phyloP scores from a whole-genome alignment of 768 basidiomycete species.

The Pleurotus eryngii region DNA sequence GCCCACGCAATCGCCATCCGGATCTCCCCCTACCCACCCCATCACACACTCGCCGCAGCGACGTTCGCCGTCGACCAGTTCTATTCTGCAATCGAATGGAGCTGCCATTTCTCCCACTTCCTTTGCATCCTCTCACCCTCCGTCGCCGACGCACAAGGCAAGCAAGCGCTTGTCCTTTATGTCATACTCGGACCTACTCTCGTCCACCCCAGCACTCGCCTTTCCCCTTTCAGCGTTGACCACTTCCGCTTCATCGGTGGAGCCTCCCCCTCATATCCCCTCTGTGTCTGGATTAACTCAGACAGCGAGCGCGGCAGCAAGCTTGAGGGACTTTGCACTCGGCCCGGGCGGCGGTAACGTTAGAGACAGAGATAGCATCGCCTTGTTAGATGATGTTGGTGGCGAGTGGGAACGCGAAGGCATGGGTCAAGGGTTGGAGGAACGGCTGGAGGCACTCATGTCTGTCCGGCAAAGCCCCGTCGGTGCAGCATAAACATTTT shows the following conservation, averaged over 20 bases:
- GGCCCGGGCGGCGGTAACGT: conserved; percentile 14
- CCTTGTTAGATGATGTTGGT: conserved; percentile 59
- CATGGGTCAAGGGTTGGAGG: conserved; percentile 77
- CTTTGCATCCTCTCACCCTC: conserved; percentile 25
- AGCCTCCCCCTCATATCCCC: conserved; percentile 75
- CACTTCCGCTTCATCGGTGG: conserved; percentile 47
- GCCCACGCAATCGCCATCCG: conserved; percentile 16
- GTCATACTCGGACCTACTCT: conserved; percentile 82
- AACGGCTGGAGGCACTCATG: conserved; percentile 67
- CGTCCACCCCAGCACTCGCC: conserved; percentile 70
- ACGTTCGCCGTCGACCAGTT: conserved; percentile 3
- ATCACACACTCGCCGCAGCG: conserved; percentile 15
- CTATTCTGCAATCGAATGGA: conserved; percentile 16
- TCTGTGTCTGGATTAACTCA: conserved; percentile 47
- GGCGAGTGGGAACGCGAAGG: conserved; percentile 91
- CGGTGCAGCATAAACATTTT: background rate
- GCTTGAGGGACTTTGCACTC: background rate
- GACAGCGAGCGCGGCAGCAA: background rate
- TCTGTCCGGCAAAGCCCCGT: background rate
- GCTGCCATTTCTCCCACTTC: conserved; percentile 15
- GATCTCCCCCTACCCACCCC: conserved; percentile 10
- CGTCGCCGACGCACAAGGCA: conserved; percentile 44
- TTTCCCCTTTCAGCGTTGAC: conserved; percentile 74
- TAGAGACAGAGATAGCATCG: conserved; percentile 34
- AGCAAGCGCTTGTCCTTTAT: conserved; percentile 84